Evolutionary conservation across 1,284 basidiomycete genomes (phyloP).

Genomic region (Chalciporus sp.): DNA sequence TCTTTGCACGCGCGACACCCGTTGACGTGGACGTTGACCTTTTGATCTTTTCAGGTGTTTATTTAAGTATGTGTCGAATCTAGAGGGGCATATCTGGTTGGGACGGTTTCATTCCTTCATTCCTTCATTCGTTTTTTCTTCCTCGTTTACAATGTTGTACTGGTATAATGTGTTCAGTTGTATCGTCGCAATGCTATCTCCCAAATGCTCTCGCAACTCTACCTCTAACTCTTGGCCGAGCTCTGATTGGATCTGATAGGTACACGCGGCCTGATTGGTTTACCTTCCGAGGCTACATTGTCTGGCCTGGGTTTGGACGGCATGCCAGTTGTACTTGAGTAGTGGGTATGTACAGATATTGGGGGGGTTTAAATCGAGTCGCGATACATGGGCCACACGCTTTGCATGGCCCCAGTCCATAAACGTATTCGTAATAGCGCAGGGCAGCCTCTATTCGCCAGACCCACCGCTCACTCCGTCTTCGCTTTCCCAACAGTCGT

Average conservation of each 20-base stretch:
- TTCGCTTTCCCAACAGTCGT: constrained; percentile 29
- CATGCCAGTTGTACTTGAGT: neutral
- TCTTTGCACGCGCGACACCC: too few species aligned
- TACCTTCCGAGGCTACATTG: too few species aligned
- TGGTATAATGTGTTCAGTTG: neutral
- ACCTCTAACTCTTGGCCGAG: too few species aligned
- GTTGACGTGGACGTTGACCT: neutral
- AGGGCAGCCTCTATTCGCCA: too few species aligned
- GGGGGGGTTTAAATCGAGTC: neutral
- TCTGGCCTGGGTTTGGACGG: neutral
- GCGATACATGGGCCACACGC: neutral
- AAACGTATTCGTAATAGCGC: too few species aligned
- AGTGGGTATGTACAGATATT: constrained; percentile 18
- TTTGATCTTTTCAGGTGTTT: neutral
- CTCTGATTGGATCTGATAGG: too few species aligned
- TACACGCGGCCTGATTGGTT: too few species aligned
- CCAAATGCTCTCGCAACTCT: neutral
- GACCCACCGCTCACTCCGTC: constrained; percentile 13
- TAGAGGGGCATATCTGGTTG: too few species aligned
- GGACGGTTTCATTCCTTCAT: too few species aligned
- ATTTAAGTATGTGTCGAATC: neutral
- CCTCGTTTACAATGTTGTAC: neutral
- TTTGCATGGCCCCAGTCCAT: too few species aligned
- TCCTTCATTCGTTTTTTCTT: neutral
- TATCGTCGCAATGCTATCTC: neutral